Percentiles rank a stretch among this genome's conserved stretches.
These are phyloP conservation scores for Vigna hirtella DNA, from an alignment of 306 rosid genomes.

Conservation along the genomic window DNA sequence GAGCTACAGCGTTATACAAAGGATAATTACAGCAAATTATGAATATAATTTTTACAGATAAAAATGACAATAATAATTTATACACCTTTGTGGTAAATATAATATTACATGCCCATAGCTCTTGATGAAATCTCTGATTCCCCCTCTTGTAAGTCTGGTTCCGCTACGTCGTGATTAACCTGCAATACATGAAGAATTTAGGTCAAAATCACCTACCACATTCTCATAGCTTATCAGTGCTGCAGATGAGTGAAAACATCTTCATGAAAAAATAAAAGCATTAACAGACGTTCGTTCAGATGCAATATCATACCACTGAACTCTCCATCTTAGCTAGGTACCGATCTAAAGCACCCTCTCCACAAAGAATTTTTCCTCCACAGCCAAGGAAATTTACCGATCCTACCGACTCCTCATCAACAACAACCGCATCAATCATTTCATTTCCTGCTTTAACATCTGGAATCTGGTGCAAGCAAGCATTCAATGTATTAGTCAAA, in stretches of 20 bases:
- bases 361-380: constrained; percentile 80
- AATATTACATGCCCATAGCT: constrained; percentile 77
- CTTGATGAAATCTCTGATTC: constrained; percentile 75
- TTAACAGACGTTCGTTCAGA: constrained; percentile 10
- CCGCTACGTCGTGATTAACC: constrained; percentile 55
- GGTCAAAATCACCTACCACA: constrained; percentile 28
- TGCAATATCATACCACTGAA: constrained; percentile 58
- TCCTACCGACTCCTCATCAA: constrained; percentile 79
- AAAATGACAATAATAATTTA: constrained; percentile 37
- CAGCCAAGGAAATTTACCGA: constrained; percentile 55
- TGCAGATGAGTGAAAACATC: constrained; percentile 27
- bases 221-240: constrained; percentile 57
- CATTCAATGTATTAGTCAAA: constrained; percentile 28
- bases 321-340: constrained; percentile 62
- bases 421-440: constrained; percentile 76
- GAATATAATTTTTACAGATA: constrained; percentile 58
- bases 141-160: constrained; percentile 65
- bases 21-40: constrained; percentile 53
- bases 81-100: constrained; percentile 41
- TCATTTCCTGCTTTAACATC: constrained; percentile 74
- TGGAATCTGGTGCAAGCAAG: constrained; percentile 68
- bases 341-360: constrained; percentile 70
- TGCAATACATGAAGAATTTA: constrained; percentile 39
- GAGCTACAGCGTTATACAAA: constrained; percentile 52
- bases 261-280: background rate